Evolutionary conservation across 2,329 filamentous ascomycete species (phyloP).

Genomic region (Macrophomina tecta): DNA sequence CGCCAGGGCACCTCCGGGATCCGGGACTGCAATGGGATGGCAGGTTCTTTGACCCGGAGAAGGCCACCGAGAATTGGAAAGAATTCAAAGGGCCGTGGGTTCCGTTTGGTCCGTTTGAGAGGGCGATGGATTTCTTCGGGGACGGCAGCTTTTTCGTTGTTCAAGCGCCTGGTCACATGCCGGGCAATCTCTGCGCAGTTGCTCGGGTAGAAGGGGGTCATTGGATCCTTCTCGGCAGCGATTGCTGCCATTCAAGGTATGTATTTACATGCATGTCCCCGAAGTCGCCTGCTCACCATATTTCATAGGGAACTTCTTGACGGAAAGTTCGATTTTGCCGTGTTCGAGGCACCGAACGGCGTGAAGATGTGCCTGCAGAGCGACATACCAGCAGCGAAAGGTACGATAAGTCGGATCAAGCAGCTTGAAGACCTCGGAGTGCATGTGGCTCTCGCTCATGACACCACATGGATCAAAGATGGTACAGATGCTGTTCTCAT

Average conservation of each 20-base stretch:
- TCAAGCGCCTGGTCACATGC: constrained; percentile 46
- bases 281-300: background rate
- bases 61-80: constrained; percentile 37
- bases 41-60: constrained; percentile 41
- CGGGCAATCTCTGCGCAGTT: constrained; percentile 47
- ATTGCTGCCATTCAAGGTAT: constrained; percentile 44
- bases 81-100: constrained; percentile 40
- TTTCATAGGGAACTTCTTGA: constrained; percentile 37
- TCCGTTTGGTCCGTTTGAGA: constrained; percentile 43
- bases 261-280: no score
- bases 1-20: constrained; percentile 40
- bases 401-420: constrained; percentile 38
- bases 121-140: constrained; percentile 45
- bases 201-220: constrained; percentile 36
- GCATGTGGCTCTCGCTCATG: constrained; percentile 41
- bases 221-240: constrained; percentile 42
- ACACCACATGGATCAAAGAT: constrained; percentile 39
- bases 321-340: constrained; percentile 37
- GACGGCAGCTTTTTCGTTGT: constrained; percentile 49
- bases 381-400: constrained; percentile 37
- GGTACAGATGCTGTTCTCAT: constrained; percentile 38
- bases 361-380: constrained; percentile 38
- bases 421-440: constrained; percentile 36
- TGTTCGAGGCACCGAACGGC: constrained; percentile 36
- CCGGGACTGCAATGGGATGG: constrained; percentile 41